Conservation (phyloP, 768 basidiomycete species). For the Chalciporus pseudorubinellus region DNA sequence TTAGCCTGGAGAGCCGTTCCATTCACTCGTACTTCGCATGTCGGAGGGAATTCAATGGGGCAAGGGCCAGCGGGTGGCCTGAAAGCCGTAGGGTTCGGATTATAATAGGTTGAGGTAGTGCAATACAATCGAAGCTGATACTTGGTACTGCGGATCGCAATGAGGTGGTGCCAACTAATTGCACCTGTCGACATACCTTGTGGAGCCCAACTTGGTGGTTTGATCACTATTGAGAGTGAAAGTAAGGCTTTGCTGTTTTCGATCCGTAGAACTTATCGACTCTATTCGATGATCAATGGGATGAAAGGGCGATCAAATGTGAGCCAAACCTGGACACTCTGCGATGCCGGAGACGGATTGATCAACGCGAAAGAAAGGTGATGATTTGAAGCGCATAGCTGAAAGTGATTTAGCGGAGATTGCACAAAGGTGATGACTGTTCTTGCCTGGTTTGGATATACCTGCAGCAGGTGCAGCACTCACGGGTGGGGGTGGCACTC, state of each 20-base stretch:
- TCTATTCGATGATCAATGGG: conserved; percentile 41
- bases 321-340: conserved; percentile 75
- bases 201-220: conserved; percentile 51
- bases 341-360: conserved; percentile 60
- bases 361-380: conserved; percentile 73
- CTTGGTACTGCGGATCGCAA: conserved; percentile 45
- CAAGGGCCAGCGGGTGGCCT: conserved; percentile 53
- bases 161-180: conserved; percentile 8
- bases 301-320: neutral
- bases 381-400: conserved; percentile 77
- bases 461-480: conserved; percentile 34
- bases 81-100: conserved; percentile 47
- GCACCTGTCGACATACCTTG: conserved; percentile 44
- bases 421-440: conserved; percentile 12
- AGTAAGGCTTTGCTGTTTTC: conserved; percentile 56
- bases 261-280: conserved; percentile 75
- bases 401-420: conserved; percentile 13
- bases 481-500: conserved; percentile 39
- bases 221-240: conserved; percentile 73
- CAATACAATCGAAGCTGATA: conserved; percentile 87
- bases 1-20: conserved; percentile 64
- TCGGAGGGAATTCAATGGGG: conserved; percentile 87
- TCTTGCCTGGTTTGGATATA: conserved; percentile 28
- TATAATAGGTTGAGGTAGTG: conserved; percentile 78
- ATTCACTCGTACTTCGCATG: conserved; percentile 90